These are phyloP conservation scores for Colletotrichum filicis DNA, from an alignment of 2,329 filamentous ascomycete genomes.

Conservation along the genomic window DNA sequence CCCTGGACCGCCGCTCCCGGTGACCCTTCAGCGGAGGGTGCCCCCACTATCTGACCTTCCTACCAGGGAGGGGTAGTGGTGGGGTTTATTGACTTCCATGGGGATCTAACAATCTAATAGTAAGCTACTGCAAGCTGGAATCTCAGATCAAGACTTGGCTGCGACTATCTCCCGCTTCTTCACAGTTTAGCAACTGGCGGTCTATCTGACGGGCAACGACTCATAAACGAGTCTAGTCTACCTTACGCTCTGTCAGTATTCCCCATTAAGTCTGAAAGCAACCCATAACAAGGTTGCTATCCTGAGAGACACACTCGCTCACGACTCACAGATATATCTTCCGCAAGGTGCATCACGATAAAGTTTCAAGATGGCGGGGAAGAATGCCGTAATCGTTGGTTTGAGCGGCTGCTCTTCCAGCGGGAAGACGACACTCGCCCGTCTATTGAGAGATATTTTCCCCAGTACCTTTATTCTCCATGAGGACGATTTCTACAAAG, in stretches of 20 bases:
- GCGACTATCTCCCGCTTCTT: constrained; percentile 23
- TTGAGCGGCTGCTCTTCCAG: constrained; percentile 92
- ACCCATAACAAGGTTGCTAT: neutral
- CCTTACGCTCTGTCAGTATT: neutral
- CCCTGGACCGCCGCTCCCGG: constrained; percentile 13
- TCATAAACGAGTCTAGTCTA: neutral
- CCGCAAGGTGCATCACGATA: neutral
- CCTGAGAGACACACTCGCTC: neutral
- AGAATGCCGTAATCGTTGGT: constrained; percentile 74
- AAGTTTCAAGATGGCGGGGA: constrained; percentile 44
- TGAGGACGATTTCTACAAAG: constrained; percentile 94
- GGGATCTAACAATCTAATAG: neutral
- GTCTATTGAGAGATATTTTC: constrained; percentile 85
- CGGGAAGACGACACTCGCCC: constrained; percentile 93
- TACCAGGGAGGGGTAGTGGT: constrained; percentile 25
- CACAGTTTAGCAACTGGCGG: constrained; percentile 3
- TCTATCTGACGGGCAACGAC: neutral
- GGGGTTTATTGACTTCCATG: constrained; percentile 7
- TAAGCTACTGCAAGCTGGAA: constrained; percentile 16
- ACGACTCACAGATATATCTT: neutral
- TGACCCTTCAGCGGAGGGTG: constrained; percentile 6
- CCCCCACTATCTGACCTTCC: constrained; percentile 22
- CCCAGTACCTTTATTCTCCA: constrained; percentile 85
- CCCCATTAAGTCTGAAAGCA: neutral
- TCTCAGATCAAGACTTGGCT: constrained; percentile 26